Percentiles rank a stretch among this genome's conserved stretches.
Evolutionary conservation across 176 grass and related monocot genomes (phyloP).

Genomic region (Ensete glaucum): DNA sequence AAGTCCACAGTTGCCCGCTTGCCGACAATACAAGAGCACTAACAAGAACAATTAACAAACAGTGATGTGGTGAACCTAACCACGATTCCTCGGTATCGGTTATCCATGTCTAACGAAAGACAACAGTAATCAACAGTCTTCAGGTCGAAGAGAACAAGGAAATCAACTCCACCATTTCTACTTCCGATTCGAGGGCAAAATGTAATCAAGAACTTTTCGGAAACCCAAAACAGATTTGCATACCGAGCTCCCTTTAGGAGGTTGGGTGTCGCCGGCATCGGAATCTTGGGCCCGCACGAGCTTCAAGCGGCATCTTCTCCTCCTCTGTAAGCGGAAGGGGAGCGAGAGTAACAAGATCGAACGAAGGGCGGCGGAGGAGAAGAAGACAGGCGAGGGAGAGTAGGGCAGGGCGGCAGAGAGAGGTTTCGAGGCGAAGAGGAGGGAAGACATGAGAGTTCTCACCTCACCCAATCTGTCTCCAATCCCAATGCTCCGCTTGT

Average conservation of each 20-base stretch:
- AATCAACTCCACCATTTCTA: neutral
- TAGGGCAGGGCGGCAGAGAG: neutral
- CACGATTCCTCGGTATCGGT: too few relatives aligned
- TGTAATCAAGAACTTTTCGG: neutral
- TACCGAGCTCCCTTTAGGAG: neutral
- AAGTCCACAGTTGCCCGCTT: too few relatives aligned
- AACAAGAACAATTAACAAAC: too few relatives aligned
- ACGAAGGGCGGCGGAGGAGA: neutral
- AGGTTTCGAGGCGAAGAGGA: neutral
- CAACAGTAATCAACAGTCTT: neutral
- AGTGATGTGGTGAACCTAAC: too few relatives aligned
- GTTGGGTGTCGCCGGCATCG: neutral
- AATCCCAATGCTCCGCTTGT: too few relatives aligned
- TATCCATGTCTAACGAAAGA: neutral
- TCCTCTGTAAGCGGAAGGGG: neutral
- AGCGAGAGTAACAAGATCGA: neutral
- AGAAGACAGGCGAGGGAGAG: neutral
- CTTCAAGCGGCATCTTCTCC: neutral
- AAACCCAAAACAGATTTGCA: neutral
- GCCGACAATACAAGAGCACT: too few relatives aligned
- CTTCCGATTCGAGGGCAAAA: neutral
- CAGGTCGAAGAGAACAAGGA: neutral
- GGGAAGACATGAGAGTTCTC: neutral
- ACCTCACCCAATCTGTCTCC: too few relatives aligned
- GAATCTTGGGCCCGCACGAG: neutral